Evolutionary conservation across 176 grass and related monocot species (phyloP), one percentile per base, ranked within the genome.

Genomic region (Musa schizocarpa): DNA sequence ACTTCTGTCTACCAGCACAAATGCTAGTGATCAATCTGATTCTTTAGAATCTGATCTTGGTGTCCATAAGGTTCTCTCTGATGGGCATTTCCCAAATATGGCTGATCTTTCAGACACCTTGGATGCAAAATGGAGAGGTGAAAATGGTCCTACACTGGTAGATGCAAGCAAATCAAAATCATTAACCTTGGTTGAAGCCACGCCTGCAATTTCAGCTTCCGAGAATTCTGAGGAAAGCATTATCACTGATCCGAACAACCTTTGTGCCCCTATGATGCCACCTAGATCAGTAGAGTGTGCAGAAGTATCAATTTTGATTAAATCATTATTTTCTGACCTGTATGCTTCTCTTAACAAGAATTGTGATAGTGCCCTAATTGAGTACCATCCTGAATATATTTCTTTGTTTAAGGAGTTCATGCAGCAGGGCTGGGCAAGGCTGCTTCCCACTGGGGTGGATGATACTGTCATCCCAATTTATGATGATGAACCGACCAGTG

Each of bases 401-500:
- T 76, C 75, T 22, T 77, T 88, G 81, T 93, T 98, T 80, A 77
- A 82, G 16, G 90, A 93, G 56, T 86, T 98, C 75, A 74, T 84
- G 20, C 80, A 82, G 27, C 81, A 87, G 81, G 82, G 86, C 68
- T 89, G 87, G 80, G 82, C 82, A 43, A 89, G 88, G 76, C 68
- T 89, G 78, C 90, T 98, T 69, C 95, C 90, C 69, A 78, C 74
- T 71, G 88, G 90, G 71, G 82, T 76, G 54, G 87, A 91, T 81
- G 82, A 83, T 76, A 83, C 85, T 76, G 86, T 91, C 74, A 91
- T 94, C 73, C 95, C 95, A 62, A 86, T 98, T 53, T 94, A 91
- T 91, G 90, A 91, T 82, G 95, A 98, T 80, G 95, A 98, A 61
- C 95, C 90, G 12, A 98, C 90, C 21, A 98, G 95, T 81, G 82